Percentiles rank a stretch among this genome's conserved stretches.
phyloP scores from a whole-genome alignment of 495 filamentous ascomycete genomes.

The Hypoxylon trugodes region DNA sequence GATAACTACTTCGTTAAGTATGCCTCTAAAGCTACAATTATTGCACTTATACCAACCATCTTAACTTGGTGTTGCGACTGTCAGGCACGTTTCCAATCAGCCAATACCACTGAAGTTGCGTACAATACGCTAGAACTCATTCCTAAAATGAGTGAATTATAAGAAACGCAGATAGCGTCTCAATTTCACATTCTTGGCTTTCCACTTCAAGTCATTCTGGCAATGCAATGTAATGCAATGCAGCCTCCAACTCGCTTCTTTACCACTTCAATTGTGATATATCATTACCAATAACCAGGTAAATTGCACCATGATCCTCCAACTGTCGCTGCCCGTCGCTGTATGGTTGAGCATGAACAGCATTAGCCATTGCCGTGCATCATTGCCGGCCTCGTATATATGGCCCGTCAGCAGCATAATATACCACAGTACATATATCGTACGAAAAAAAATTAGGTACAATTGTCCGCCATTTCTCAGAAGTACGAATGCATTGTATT shows the following conservation, averaged over 20 bases:
- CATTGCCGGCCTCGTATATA: conserved; percentile 15
- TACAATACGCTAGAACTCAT: neutral
- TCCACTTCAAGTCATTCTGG: conserved; percentile 14
- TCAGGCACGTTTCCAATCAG: too few species aligned
- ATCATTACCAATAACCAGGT: conserved; percentile 39
- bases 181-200: conserved; percentile 3
- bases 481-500: neutral
- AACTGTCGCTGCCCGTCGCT: conserved; percentile 1
- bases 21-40: too few species aligned
- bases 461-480: neutral
- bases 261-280: conserved; percentile 24
- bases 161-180: neutral
- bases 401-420: conserved; percentile 16
- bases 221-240: conserved; percentile 22
- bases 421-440: conserved; percentile 11
- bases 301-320: conserved; percentile 4
- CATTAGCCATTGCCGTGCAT: conserved; percentile 10
- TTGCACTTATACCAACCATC: too few species aligned
- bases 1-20: too few species aligned
- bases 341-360: conserved; percentile 5
- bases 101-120: too few species aligned
- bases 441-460: conserved; percentile 19
- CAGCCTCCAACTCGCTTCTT: neutral
- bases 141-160: neutral
- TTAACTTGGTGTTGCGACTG: too few species aligned